phyloP scores from a whole-genome alignment of 805 yeast species.

The Hanseniaspora mollemarum region DNA sequence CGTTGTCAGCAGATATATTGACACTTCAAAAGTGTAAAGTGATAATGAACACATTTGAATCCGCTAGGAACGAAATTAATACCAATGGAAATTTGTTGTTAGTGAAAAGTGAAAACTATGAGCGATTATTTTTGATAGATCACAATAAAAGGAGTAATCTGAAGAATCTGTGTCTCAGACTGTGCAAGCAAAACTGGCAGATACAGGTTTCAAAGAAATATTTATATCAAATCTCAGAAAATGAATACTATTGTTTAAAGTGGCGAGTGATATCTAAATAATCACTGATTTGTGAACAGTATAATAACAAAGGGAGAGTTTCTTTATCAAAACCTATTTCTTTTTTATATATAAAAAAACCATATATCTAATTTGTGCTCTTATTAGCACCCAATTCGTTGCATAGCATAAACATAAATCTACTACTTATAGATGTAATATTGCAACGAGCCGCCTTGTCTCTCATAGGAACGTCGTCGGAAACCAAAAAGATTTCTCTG shows the following conservation, averaged over 20 bases:
- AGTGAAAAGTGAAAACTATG: not conserved
- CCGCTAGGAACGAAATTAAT: not conserved
- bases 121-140: not conserved
- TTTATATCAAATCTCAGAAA: not conserved
- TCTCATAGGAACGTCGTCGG: conserved; percentile 67
- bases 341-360: no score
- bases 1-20: not conserved
- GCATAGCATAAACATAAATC: conserved; percentile 28
- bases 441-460: conserved; percentile 38
- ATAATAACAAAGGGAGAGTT: no score
- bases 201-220: not conserved
- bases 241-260: not conserved
- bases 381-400: conserved; percentile 22
- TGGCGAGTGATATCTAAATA: not conserved
- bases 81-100: not conserved
- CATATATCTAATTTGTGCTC: conserved; percentile 21
- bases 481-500: conserved; percentile 42
- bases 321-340: not conserved
- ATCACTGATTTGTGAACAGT: no score
- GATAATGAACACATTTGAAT: not conserved
- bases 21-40: not conserved
- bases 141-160: not conserved
- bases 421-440: conserved; percentile 28
- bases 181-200: not conserved
- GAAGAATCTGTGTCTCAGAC: not conserved